Base-by-base conservation (phyloP, 2,329 filamentous ascomycete species). In the Mycocentrospora acerina region DNA sequence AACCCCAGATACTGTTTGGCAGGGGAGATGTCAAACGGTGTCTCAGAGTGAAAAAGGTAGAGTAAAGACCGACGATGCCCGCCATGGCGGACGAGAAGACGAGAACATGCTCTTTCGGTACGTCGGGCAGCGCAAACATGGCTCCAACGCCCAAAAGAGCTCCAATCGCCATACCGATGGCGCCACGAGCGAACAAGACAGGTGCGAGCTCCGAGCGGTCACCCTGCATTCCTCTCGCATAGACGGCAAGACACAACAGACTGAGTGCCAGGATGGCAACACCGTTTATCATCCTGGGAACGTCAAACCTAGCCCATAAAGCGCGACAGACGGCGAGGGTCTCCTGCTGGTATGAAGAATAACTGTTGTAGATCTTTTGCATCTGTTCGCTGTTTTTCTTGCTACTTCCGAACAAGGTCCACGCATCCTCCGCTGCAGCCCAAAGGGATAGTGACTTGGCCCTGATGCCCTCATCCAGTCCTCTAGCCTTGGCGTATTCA, bases 281-380 rank as follows among this genome's bases (percentile, higher is more conserved):
- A 31, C 93, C 93, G 47, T 86, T 76, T 11, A 85, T 60, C 90
- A 98, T 98, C 62, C 85, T 87, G 2, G 81, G 77, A 14, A 95
- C 75, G 64, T 98, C 89, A 54, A 98, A 98, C 24, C 87, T 82
- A 15, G 93, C 90, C 93, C 93, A 98, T 12, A 97, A 73, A 26
- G 77, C 79, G 62, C 90, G 87, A 71, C 88, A 97, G 10, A 91
- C 77, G 18, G 75, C 75, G 29, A 98, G 74, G 1, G 86, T 95
- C 60, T 88, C 81, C 19, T 75, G 74, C 63, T 96, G 90, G 61
- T 95, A 97, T 9, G 76, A 73, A 12, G 77, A 71, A 58, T 88
- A 91, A 1, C 83, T 79, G 2, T 76, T 55, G 46, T 77, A 79
- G 14, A 71, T 67, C 2, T 66, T 53, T 39, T 69, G 66, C 51